Evolutionary conservation across 257 asterid genomes (phyloP), one percentile per base, ranked within the genome.

Genomic region (Perilla frutescens): DNA sequence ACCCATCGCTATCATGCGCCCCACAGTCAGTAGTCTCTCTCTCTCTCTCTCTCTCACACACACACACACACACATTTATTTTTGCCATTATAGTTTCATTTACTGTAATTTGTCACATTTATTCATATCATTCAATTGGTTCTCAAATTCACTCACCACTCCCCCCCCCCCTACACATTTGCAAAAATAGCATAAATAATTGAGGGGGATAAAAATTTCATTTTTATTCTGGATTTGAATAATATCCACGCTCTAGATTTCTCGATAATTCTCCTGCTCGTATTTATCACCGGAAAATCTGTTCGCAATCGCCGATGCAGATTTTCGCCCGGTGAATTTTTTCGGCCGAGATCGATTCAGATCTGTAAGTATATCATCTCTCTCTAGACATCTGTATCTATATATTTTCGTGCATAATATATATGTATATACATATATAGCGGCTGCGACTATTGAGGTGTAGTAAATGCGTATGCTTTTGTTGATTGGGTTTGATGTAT

Each of bases 301-400:
- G 64, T 34, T 36, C 32, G 62, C 71, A 51, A 43, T 72, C 14
- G 75, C 54, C 32, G 82, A 50, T 66, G 44, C 77, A 40, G 75
- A 66, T 78, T 48, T 41, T 51, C 26, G 65, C 11, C 70, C 73
- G 64, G 81, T 71, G 74, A 67, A 12, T 13, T 32, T 66, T 31
- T 5, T 62, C 55, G 76, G 68, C 68, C 73, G 81, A 76, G 62
- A 71, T 76, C 78, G 73, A 36, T 54, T 60, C 84, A 76, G 84
- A 80, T 80, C 81, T 80, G 84, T 80, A 71, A 9, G 76, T 44
- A 26, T 66, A 20, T 66, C 67, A 45, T 59, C 65, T 67, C 31
- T 40, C 4, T 36, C 10, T 43, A 8, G 29, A 4, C 4, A 37
- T 54, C 31, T 71, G 37, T 47, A 9, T 71, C 72, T 71, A 15